These are phyloP conservation scores for Candida pseudoviswanathii DNA, from an alignment of 1,139 yeast species.

Conservation along the genomic window DNA sequence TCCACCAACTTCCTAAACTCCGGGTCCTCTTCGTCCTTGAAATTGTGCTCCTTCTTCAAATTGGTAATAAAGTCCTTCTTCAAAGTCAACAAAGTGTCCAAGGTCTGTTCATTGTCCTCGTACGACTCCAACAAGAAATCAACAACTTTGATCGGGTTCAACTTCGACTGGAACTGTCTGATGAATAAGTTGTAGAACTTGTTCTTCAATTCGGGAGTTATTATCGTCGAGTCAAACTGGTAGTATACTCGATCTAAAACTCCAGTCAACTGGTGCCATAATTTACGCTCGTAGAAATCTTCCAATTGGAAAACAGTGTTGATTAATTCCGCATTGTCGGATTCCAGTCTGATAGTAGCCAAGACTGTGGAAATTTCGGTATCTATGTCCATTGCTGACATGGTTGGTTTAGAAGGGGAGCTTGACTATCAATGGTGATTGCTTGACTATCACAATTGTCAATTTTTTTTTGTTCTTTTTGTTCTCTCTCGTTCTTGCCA, in stretches of 20 bases:
- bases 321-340: slow-evolving; percentile 58
- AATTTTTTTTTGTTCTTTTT: slow-evolving; percentile 2
- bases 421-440: background rate
- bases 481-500: slow-evolving; percentile 16
- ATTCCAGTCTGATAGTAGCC: slow-evolving; percentile 68
- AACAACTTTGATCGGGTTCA: slow-evolving; percentile 79
- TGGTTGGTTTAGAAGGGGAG: too few relatives aligned
- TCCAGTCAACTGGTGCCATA: slow-evolving; percentile 77
- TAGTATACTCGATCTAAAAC: slow-evolving; percentile 61
- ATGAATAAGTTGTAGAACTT: slow-evolving; percentile 76
- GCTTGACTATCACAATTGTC: background rate
- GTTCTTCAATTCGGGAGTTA: slow-evolving; percentile 58
- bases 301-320: slow-evolving; percentile 75
- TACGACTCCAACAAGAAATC: slow-evolving; percentile 64
- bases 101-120: slow-evolving; percentile 48
- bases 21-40: slow-evolving; percentile 32
- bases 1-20: slow-evolving; percentile 39
- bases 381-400: slow-evolving; percentile 40
- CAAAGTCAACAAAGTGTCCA: slow-evolving; percentile 57
- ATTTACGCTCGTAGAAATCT: slow-evolving; percentile 83
- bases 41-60: slow-evolving; percentile 27
- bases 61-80: slow-evolving; percentile 49
- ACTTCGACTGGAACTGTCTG: slow-evolving; percentile 61
- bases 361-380: slow-evolving; percentile 63
- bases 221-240: slow-evolving; percentile 34